Evolutionary conservation across 192 early-diverging fungal genomes (phyloP), one percentile per base, ranked within the genome.

Genomic region (Podila horticola): DNA sequence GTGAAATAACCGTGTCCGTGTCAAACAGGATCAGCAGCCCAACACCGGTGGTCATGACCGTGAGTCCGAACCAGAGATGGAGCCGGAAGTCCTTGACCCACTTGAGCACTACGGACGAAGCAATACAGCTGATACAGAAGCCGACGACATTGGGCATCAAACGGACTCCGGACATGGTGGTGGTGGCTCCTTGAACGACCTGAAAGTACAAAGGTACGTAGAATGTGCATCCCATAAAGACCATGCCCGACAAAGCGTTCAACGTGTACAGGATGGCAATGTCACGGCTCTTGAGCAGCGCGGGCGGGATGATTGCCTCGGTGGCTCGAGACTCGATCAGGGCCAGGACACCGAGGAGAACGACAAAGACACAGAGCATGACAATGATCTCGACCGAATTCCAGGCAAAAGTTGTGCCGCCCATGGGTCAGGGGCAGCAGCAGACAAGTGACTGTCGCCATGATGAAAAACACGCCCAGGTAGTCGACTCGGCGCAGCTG

Each of bases 131-230:
- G 20, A 94, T 22, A 17, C 94, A 90, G 17, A 91, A 81, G 20
- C 91, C 91, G 15, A 91, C 51, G 11, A 94, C 85, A 28, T 90
- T 87, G 4, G 95, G 93, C 64, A 97, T 84, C 65, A 90, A 72
- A 19, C 90, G 83, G 20, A 95, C 55, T n/a, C 96, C 96, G 5
- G 94, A 88, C 11, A 84, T 74, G 7, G 92, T 95, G 1, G 95
- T 91, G 19, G 86, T 79, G 41, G 91, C 88, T 26, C 88, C 91
- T 50, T 90, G 82, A 24, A 96, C 92, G 51, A 96, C 83, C 81
- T 96, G 91, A 74, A 96, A 94, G 85, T 92, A 96, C 24, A 91
- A 55, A 24, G 93, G 91, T 11, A 93, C 64, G 83, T 95, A 97
- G 71, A 90, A 95, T 3, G 91, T 87, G 22, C 88, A 76, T 1